phyloP scores from a whole-genome alignment of 208 protist species.

The Acanthamoeba sp. region DNA sequence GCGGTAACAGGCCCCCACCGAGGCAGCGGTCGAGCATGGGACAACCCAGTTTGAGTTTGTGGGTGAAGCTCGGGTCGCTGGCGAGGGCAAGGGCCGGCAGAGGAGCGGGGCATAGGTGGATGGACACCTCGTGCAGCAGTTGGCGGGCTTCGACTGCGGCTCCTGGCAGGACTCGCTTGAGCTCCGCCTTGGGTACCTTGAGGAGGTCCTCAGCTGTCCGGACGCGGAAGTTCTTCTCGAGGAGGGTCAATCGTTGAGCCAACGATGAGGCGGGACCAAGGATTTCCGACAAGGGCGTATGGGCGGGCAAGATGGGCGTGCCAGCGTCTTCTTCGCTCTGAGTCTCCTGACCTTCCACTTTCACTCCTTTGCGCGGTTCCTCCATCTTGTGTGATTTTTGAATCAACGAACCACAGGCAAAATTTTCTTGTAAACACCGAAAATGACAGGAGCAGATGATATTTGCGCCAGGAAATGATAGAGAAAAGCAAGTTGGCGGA shows the following conservation, averaged over 20 bases:
- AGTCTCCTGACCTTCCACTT: neutral
- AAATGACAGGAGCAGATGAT: too few species aligned
- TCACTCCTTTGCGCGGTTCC: neutral
- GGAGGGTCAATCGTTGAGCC: neutral
- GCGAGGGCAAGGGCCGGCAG: neutral
- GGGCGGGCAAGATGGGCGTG: neutral
- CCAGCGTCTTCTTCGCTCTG: neutral
- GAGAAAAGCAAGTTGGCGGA: neutral
- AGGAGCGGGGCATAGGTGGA: neutral
- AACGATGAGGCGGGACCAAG: neutral
- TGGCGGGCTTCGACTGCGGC: neutral
- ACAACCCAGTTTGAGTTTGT: conserved; percentile 78
- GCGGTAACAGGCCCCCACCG: conserved; percentile 81
- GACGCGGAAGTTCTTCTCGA: neutral
- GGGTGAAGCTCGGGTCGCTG: neutral
- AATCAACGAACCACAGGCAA: too few species aligned
- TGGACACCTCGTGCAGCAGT: conserved; percentile 33
- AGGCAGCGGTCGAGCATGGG: conserved; percentile 76
- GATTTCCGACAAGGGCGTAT: neutral
- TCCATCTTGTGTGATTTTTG: too few species aligned
- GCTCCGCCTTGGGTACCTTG: neutral
- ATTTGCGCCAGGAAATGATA: too few species aligned
- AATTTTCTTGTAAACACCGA: too few species aligned
- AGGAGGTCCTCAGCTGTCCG: conserved; percentile 60
- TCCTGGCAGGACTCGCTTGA: neutral